These are phyloP conservation scores for Jatropha podagrica DNA, from an alignment of 441 rosid genomes.

Conservation along the genomic window DNA sequence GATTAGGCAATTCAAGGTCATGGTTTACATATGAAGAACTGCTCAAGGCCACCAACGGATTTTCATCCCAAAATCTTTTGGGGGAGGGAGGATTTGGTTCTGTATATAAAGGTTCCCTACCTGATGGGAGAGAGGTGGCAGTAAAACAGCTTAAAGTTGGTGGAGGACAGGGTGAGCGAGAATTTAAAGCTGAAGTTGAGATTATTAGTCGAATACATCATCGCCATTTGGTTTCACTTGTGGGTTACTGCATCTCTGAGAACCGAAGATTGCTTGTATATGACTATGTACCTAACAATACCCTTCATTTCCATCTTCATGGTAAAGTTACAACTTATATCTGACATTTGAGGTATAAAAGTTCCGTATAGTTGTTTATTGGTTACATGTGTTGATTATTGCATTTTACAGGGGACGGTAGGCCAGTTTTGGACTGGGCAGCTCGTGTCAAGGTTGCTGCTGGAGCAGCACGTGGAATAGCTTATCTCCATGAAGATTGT, in stretches of 20 bases:
- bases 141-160: slow-evolving; percentile 82
- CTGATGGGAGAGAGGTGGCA: slow-evolving; percentile 77
- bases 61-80: slow-evolving; percentile 66
- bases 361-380: not conserved
- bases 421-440: slow-evolving; percentile 70
- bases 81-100: slow-evolving; percentile 96
- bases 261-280: slow-evolving; percentile 69
- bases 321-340: slow-evolving; percentile 42
- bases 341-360: slow-evolving; percentile 16
- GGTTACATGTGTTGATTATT: slow-evolving; percentile 16
- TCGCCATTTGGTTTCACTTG: slow-evolving; percentile 85
- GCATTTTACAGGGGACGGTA: slow-evolving; percentile 46
- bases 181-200: slow-evolving; percentile 91
- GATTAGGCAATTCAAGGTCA: slow-evolving; percentile 67
- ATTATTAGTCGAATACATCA: slow-evolving; percentile 92
- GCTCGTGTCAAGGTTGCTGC: slow-evolving; percentile 74
- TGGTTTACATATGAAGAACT: slow-evolving; percentile 74
- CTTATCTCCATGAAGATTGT: slow-evolving; percentile 98
- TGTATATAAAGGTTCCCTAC: slow-evolving; percentile 76
- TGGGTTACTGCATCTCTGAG: slow-evolving; percentile 86
- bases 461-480: slow-evolving; percentile 97
- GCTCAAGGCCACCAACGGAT: slow-evolving; percentile 62
- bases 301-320: slow-evolving; percentile 87
- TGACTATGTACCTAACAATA: slow-evolving; percentile 81
- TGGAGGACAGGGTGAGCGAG: slow-evolving; percentile 91